Base-by-base conservation (phyloP, 2,329 filamentous ascomycete species). In the Fonsecaea monophora region DNA sequence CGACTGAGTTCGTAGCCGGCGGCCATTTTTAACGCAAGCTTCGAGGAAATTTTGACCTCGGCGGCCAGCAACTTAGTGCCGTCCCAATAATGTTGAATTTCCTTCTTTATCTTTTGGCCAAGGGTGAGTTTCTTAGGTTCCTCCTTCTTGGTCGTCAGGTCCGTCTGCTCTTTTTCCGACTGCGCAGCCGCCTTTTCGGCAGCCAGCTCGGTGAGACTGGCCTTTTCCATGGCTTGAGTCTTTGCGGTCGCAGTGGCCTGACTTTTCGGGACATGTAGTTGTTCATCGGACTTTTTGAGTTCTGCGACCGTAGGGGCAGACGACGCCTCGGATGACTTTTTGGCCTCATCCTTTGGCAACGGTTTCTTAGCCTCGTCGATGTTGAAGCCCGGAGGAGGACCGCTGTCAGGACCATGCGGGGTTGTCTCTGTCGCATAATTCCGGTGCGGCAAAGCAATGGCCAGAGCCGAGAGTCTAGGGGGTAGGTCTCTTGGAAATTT, bases 1-100 rank as follows among this genome's bases (percentile, higher is more conserved):
- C 95, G 89, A 66, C 92, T 97, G 71, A 99, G 87, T 80, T 99
- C 95, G 81, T 99, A 99, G 7, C 95, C 95, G 66, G 92, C 94
- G 13, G 94, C 93, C 95, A 99, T 99, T 84, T 97, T 98, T 78
- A 97, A 80, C 5, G 94, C 95, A 72, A 99, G 82, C 70, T 90
- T 90, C 68, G 91, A 92, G 78, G 94, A 98, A 78, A 99, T 99
- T 80, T 84, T 92, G 77, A 98, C 89, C 81, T 99, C 95, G 1
- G 92, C 91, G 25, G 90, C 94, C 72, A 99, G 84, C 75, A 99
- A 84, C 81, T 99, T 99, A 34, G 93, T 98, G 67, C 95, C 95
- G 80, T 99, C 95, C 94, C 95, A 98, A 82, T 99, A 99, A 79
- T 99, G 95, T 69, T 90, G 88, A 13, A 85, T 85, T 80, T 99